Base-by-base conservation (phyloP, 2,329 filamentous ascomycete species). In the Exserohilum turcica region DNA sequence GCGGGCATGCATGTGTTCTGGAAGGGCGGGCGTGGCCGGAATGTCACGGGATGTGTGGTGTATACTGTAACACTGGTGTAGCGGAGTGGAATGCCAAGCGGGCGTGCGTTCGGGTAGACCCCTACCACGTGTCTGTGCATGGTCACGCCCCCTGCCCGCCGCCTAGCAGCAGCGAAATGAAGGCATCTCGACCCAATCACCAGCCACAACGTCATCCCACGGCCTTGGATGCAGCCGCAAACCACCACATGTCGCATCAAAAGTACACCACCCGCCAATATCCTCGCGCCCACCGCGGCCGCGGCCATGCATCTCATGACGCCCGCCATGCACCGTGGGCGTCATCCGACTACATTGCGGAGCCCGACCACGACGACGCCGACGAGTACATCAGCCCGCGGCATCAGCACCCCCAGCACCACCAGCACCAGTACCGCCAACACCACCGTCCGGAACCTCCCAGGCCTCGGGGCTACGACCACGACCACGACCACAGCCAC, bases 81-180 rank as follows among this genome's bases (percentile, higher is more conserved):
- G 21, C 4, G 21, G 21, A 4, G 21, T 38, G 27, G 45, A 32
- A 16, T 29, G 19, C 33, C 8, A 43, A 46, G 29, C 21, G 21
- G 21, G 21, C 21, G 21, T 24, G 21, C 21, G 43, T 53, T 29
- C 15, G 48, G 54, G 29, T 57, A 53, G 54, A 36, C 12, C n/a
- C 47, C 38, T 31, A 54, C 49, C 46, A 58, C 55, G 55, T 60
- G 50, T 40, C 48, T 52, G 32, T 52, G 49, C 49, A 48, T 47
- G 36, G 28, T 12, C 37, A 27, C 31, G 31, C 32, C 38, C 35
- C 32, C 50, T 37, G 27, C 27, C 39, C 27, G 28, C n/a, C 27
- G 28, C 33, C 42, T 38, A 35, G 49, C 51, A 31, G 48, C 50
- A 48, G 33, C 37, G 8, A 39, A 43, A 36, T 35, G 45, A 21